Conservation (phyloP, 176 grass and related monocot species). For the Zoysia pacifica region DNA sequence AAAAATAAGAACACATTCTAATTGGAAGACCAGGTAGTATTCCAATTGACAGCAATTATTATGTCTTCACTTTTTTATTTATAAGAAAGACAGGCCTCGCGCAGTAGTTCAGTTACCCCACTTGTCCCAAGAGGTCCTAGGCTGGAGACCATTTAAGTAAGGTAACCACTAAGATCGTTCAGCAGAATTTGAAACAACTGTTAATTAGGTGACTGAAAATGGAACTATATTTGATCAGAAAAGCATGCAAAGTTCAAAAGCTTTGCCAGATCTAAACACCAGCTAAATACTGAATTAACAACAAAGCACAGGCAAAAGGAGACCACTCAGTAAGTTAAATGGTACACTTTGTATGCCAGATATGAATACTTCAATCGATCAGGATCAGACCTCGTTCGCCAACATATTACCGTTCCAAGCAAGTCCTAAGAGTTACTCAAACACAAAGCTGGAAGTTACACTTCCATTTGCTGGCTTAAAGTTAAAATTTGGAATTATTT, state of each 20-base stretch:
- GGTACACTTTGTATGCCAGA: neutral
- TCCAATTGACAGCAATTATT: neutral
- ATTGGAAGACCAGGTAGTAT: neutral
- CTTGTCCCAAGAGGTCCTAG: too few species aligned
- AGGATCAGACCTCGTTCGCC: neutral
- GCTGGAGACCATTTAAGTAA: conserved; percentile 1
- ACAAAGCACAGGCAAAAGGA: neutral
- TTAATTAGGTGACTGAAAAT: neutral
- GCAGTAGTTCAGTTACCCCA: too few species aligned
- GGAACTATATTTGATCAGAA: neutral
- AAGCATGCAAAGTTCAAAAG: neutral
- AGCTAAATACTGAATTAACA: neutral
- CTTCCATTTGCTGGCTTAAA: neutral
- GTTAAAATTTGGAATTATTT: neutral
- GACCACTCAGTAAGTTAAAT: neutral
- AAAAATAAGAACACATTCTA: neutral
- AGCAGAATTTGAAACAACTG: neutral
- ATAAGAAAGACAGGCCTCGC: too few species aligned
- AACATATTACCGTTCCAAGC: neutral
- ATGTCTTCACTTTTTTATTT: too few species aligned
- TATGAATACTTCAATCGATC: neutral
- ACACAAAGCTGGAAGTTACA: neutral
- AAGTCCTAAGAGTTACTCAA: neutral
- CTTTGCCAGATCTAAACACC: neutral
- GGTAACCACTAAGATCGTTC: neutral